Percentiles rank a stretch among this genome's conserved stretches.
phyloP scores from a whole-genome alignment of 331 rosid species.

The Quercus tomentella region DNA sequence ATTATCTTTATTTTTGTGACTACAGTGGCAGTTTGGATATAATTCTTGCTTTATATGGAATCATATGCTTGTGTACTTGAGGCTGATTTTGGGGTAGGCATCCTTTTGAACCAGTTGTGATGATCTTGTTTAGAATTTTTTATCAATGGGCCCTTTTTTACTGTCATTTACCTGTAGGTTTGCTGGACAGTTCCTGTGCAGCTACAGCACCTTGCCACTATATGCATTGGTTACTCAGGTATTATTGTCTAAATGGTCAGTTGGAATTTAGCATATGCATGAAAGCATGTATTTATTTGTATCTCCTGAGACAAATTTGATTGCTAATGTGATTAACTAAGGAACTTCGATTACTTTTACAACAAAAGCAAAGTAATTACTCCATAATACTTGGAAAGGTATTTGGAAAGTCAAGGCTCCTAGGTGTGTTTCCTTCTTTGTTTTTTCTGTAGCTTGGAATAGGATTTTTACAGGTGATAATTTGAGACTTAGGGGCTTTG shows the following conservation, averaged over 20 bases:
- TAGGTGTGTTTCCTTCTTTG: too few species aligned
- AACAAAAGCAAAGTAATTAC: background rate
- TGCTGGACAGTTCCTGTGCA: constrained; percentile 90
- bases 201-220: constrained; percentile 95
- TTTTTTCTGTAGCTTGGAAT: too few species aligned
- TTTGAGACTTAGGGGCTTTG: too few species aligned
- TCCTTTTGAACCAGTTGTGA: background rate
- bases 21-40: constrained; percentile 98
- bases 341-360: background rate
- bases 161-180: constrained; percentile 46
- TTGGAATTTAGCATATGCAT: background rate
- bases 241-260: background rate
- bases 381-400: background rate
- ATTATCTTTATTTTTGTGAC: constrained; percentile 18
- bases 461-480: too few species aligned
- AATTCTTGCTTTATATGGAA: constrained; percentile 79
- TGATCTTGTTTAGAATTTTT: background rate
- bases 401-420: too few species aligned
- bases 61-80: constrained; percentile 68
- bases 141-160: constrained; percentile 16
- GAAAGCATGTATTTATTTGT: background rate
- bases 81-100: constrained; percentile 90
- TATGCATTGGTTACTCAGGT: constrained; percentile 98
- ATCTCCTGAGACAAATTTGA: background rate
- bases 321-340: background rate